A percentile compares a stretch with the other conserved stretches of the same genome.
phyloP scores from a whole-genome alignment of 2,329 filamentous ascomycete genomes.

The Phyllosticta capitalensis region DNA sequence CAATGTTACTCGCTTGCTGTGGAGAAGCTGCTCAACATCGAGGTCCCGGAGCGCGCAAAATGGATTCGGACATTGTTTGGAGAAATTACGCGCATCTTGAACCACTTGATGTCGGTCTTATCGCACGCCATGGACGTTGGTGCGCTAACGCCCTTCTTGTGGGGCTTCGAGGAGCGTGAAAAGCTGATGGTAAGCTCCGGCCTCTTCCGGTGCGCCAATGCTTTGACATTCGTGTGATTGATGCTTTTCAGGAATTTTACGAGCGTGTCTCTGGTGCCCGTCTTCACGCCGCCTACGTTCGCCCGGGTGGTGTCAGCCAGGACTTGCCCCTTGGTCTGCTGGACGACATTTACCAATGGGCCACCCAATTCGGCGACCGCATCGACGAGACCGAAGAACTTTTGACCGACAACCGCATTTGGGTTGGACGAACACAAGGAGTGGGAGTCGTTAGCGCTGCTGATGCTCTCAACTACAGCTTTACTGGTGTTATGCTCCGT shows the following conservation, averaged over 20 bases:
- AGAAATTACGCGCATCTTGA: slow-evolving; percentile 86
- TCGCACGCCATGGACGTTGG: slow-evolving; percentile 99
- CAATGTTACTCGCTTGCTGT: slow-evolving; percentile 93
- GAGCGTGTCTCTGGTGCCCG: slow-evolving; percentile 97
- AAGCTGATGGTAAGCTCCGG: slow-evolving; percentile 82
- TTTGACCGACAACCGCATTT: slow-evolving; percentile 98
- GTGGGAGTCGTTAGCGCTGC: slow-evolving; percentile 84
- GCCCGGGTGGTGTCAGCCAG: slow-evolving; percentile 91
- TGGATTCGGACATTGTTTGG: slow-evolving; percentile 94
- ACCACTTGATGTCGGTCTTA: slow-evolving; percentile 95
- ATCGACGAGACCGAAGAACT: slow-evolving; percentile 99
- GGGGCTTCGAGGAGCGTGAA: slow-evolving; percentile 99
- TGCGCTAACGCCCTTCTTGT: slow-evolving; percentile 94
- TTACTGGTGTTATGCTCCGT: slow-evolving; percentile 95
- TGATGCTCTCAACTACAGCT: slow-evolving; percentile 94
- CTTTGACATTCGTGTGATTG: background rate
- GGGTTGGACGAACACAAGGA: slow-evolving; percentile 86
- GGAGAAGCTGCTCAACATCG: slow-evolving; percentile 95
- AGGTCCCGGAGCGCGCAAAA: slow-evolving; percentile 91
- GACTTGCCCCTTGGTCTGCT: slow-evolving; percentile 88
- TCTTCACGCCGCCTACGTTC: slow-evolving; percentile 93
- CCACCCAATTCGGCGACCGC: slow-evolving; percentile 95
- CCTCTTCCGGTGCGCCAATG: background rate
- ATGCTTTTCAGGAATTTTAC: slow-evolving; percentile 76
- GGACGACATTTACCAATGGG: slow-evolving; percentile 99